Conservation (phyloP, 2,329 filamentous ascomycete species). For the Rhexocercosporidium sp. region DNA sequence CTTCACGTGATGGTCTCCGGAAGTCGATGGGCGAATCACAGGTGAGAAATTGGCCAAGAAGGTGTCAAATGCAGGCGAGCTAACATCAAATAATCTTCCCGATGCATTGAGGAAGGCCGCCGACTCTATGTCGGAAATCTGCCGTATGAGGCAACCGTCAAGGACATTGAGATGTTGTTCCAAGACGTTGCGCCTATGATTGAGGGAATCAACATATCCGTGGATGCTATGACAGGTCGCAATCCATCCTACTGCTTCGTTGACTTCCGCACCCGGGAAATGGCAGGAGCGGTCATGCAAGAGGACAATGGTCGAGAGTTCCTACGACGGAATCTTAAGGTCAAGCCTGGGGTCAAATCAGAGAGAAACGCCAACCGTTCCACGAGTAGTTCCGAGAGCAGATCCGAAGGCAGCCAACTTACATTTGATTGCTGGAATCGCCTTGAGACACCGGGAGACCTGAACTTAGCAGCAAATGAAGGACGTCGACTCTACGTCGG, state of each 20-base stretch:
- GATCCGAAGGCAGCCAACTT: not conserved
- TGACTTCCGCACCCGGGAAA: constrained; percentile 62
- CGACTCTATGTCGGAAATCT: constrained; percentile 60
- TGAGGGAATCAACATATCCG: constrained; percentile 68
- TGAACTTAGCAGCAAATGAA: constrained; percentile 37
- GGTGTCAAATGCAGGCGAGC: not conserved
- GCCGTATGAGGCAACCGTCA: constrained; percentile 56
- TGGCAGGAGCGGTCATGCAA: constrained; percentile 62
- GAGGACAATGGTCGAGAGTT: constrained; percentile 60
- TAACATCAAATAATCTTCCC: constrained; percentile 22
- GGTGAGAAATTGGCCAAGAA: constrained; percentile 3
- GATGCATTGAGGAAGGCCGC: constrained; percentile 36
- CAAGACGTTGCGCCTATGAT: constrained; percentile 47
- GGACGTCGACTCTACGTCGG: constrained; percentile 56
- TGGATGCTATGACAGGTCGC: constrained; percentile 69
- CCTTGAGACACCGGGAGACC: constrained; percentile 28
- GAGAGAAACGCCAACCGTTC: constrained; percentile 25
- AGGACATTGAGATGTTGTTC: constrained; percentile 56
- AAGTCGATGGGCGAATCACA: constrained; percentile 25
- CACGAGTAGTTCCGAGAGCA: constrained; percentile 7
- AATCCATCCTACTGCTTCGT: constrained; percentile 80
- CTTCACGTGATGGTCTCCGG: constrained; percentile 21
- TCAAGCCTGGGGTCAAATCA: constrained; percentile 58
- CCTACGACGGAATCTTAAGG: constrained; percentile 63
- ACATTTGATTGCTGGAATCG: constrained; percentile 36